Conservation (phyloP, 2,329 filamentous ascomycete genomes). For the Knoxdaviesia proteae region DNA sequence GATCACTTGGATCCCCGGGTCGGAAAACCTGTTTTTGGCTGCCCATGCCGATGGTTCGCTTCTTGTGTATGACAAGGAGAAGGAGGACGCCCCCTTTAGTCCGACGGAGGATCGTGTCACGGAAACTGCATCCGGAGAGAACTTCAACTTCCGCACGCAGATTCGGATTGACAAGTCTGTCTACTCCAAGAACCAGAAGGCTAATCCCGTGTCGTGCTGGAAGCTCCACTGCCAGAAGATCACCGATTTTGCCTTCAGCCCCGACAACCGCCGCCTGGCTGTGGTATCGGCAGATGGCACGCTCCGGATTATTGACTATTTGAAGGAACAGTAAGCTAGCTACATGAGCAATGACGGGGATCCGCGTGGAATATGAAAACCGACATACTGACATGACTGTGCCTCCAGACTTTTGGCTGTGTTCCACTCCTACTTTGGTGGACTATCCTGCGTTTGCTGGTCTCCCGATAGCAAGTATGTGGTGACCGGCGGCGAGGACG, state of each 20-base stretch:
- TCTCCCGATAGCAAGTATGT: constrained; percentile 94
- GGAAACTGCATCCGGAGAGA: constrained; percentile 9
- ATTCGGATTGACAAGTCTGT: constrained; percentile 68
- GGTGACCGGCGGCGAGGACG: constrained; percentile 85
- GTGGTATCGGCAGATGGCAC: constrained; percentile 84
- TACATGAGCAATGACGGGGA: too few relatives aligned
- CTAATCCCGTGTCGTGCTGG: constrained; percentile 83
- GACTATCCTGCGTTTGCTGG: constrained; percentile 86
- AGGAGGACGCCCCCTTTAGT: constrained; percentile 65
- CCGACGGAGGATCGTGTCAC: constrained; percentile 37
- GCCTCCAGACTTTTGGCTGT: constrained; percentile 53
- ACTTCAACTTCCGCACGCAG: constrained; percentile 1
- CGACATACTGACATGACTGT: not conserved
- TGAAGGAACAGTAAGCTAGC: constrained; percentile 63
- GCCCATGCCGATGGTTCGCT: constrained; percentile 81
- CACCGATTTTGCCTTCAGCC: constrained; percentile 81
- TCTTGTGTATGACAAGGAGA: constrained; percentile 93
- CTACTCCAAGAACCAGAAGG: constrained; percentile 80
- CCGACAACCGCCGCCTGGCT: constrained; percentile 69
- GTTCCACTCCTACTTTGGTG: constrained; percentile 84
- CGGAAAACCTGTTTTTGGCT: constrained; percentile 80
- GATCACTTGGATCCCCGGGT: constrained; percentile 84
- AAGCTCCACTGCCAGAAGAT: constrained; percentile 79
- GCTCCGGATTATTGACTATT: constrained; percentile 74
- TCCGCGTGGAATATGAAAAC: not conserved